Conservation (phyloP, 2,329 filamentous ascomycete species). For the Claviceps digitariae region DNA sequence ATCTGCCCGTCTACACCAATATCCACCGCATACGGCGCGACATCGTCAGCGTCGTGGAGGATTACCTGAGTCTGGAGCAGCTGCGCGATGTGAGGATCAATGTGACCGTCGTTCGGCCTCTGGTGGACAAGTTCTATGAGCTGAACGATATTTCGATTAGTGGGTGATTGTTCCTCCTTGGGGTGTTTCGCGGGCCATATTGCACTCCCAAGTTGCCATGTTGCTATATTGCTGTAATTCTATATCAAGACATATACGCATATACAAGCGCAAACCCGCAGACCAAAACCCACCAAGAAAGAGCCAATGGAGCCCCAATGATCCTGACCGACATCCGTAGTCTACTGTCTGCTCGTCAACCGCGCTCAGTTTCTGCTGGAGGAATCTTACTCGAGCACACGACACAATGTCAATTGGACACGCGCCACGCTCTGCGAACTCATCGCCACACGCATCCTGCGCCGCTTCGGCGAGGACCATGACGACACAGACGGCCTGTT, state of each 20-base stretch:
- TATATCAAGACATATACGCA: neutral
- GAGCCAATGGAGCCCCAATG: neutral
- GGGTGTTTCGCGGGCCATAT: neutral
- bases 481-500: constrained; percentile 57
- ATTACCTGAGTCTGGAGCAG: constrained; percentile 57
- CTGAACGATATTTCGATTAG: constrained; percentile 66
- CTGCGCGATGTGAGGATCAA: constrained; percentile 72
- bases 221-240: neutral
- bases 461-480: constrained; percentile 67
- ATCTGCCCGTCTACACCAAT: constrained; percentile 61
- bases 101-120: constrained; percentile 60
- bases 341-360: constrained; percentile 76
- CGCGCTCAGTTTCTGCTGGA: constrained; percentile 67
- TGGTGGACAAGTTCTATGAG: constrained; percentile 75
- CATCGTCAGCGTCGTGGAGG: constrained; percentile 49
- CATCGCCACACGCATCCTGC: constrained; percentile 62
- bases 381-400: constrained; percentile 60
- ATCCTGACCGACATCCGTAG: constrained; percentile 22
- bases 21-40: constrained; percentile 59
- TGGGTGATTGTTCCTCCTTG: constrained; percentile 20
- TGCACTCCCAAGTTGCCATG: neutral
- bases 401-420: constrained; percentile 69
- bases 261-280: neutral
- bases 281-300: neutral
- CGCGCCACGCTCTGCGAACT: constrained; percentile 69